Conservation (phyloP, 345 rosid genomes). For the Combretum micranthum region DNA sequence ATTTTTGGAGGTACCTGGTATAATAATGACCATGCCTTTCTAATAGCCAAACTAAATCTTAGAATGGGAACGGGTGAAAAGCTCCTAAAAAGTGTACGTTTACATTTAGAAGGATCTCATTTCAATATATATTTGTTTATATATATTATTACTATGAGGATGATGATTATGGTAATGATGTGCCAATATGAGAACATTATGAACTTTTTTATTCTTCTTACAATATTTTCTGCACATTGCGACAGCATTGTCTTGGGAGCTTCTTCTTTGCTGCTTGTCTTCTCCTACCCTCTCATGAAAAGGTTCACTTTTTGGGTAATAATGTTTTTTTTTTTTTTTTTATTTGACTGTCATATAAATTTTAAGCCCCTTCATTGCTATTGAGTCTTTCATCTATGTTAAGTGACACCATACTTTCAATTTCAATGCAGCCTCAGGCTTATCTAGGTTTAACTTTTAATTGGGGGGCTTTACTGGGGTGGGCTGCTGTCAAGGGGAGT, state of each 20-base stretch:
- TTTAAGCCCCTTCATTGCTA: no score
- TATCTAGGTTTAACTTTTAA: constrained; percentile 83
- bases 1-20: no score
- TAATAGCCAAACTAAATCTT: no score
- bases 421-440: constrained; percentile 79
- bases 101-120: no score
- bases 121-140: no score
- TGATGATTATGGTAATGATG: no score
- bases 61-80: no score
- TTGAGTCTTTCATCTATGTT: no score
- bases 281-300: constrained; percentile 92
- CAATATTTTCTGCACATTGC: constrained; percentile 16
- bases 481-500: constrained; percentile 78
- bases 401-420: background rate
- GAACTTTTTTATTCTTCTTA: constrained; percentile 11
- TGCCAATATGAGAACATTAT: no score
- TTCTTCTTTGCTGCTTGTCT: constrained; percentile 83
- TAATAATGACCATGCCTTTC: no score
- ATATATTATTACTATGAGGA: no score
- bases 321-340: background rate
- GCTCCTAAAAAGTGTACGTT: no score
- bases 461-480: constrained; percentile 90
- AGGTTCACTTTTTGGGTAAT: constrained; percentile 92
- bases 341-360: background rate
- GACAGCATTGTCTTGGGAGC: constrained; percentile 77